These are phyloP conservation scores for Xylariaceae sp. DNA, from an alignment of 2,329 filamentous ascomycete species.

Conservation along the genomic window DNA sequence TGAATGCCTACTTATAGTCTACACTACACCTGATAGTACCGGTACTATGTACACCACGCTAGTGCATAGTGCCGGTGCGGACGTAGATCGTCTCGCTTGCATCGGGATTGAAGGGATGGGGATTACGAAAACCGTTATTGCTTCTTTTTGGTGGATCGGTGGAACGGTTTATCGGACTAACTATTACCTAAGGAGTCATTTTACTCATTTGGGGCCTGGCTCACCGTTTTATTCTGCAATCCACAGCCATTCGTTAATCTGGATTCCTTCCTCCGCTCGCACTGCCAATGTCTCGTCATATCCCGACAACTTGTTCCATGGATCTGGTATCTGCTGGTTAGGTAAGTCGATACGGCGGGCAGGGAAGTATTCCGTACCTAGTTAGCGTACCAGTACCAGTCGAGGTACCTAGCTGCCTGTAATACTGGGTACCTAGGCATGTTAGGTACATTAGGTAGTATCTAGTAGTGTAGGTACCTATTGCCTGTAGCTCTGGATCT, in stretches of 20 bases:
- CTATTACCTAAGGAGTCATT: background rate
- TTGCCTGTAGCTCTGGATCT: slow-evolving; percentile 11
- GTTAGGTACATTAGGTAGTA: too few relatives aligned
- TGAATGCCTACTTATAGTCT: too few relatives aligned
- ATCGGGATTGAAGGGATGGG: background rate
- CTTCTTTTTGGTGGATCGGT: slow-evolving; percentile 18
- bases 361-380: too few relatives aligned
- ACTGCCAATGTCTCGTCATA: background rate
- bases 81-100: background rate
- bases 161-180: slow-evolving; percentile 9
- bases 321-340: too few relatives aligned
- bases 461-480: too few relatives aligned
- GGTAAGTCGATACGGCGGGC: too few relatives aligned
- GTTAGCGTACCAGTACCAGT: too few relatives aligned
- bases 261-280: background rate
- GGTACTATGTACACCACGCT: too few relatives aligned
- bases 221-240: background rate
- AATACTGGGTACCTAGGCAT: background rate
- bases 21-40: too few relatives aligned
- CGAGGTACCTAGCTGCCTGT: too few relatives aligned
- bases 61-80: background rate
- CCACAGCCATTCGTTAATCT: background rate
- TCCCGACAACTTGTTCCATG: background rate
- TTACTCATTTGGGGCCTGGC: background rate
- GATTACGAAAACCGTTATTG: slow-evolving; percentile 19